Percentiles rank a stretch among this genome's conserved stretches.
Evolutionary conservation across 305 asterid species (phyloP).

Genomic region (Fraxinus dipetala): DNA sequence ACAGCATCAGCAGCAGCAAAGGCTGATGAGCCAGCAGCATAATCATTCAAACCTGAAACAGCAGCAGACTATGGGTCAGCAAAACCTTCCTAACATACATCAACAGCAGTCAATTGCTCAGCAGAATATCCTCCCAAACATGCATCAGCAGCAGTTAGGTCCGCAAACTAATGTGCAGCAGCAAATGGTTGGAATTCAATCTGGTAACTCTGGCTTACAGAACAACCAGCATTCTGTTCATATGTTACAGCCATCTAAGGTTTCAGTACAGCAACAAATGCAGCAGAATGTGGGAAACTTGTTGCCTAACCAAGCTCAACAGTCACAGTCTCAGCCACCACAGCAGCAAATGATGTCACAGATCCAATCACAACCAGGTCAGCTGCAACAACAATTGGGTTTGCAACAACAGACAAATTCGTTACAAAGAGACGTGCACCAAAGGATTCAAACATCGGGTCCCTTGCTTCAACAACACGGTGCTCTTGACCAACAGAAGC

Average conservation of each 20-base stretch:
- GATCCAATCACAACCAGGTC: constrained; percentile 78
- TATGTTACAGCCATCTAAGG: constrained; percentile 73
- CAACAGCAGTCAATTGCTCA: constrained; percentile 36
- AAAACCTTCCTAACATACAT: constrained; percentile 55
- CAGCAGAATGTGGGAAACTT: constrained; percentile 56
- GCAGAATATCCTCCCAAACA: constrained; percentile 22
- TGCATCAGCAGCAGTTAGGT: constrained; percentile 58
- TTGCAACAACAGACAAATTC: constrained; percentile 69
- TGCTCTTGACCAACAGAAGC: constrained; percentile 76
- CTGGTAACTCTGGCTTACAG: constrained; percentile 62
- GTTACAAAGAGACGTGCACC: constrained; percentile 71
- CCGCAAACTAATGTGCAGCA: constrained; percentile 65
- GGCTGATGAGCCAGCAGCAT: constrained; percentile 68
- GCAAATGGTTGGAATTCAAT: constrained; percentile 72
- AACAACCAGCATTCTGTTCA: constrained; percentile 61
- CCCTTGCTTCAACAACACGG: constrained; percentile 80
- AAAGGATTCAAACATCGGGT: constrained; percentile 68
- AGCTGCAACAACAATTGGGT: constrained; percentile 65
- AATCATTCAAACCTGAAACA: constrained; percentile 57
- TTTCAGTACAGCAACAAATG: constrained; percentile 71
- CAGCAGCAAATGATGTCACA: constrained; percentile 88
- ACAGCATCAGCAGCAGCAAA: constrained; percentile 60
- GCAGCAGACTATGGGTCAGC: constrained; percentile 64
- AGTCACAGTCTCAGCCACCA: constrained; percentile 61
- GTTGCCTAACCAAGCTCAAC: constrained; percentile 75